Evolutionary conservation across 2,329 filamentous ascomycete species (phyloP).

Genomic region (Nothopassalora personata): DNA sequence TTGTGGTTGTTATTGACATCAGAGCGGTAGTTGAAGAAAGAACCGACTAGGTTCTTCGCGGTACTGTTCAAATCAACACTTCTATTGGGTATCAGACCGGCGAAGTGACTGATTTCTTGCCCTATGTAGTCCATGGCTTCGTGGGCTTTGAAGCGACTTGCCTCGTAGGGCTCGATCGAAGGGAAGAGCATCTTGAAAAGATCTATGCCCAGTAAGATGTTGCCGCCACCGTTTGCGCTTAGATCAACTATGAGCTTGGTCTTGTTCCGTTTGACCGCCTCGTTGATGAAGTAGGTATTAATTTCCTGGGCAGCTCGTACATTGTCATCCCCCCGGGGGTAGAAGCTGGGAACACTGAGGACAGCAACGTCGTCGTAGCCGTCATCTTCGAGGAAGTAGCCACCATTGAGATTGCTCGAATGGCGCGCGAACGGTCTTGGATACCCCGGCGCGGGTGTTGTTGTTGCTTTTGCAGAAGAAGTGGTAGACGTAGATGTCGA

Average conservation of each 20-base stretch:
- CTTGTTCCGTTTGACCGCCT: conserved; percentile 47
- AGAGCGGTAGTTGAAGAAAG: conserved; percentile 44
- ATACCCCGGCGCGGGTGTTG: conserved; percentile 38
- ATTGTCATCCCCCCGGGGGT: conserved; percentile 25
- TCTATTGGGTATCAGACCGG: conserved; percentile 29
- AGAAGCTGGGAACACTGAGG: conserved; percentile 41
- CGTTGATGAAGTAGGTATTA: conserved; percentile 38
- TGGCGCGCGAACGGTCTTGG: conserved; percentile 39
- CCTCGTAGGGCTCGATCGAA: conserved; percentile 44
- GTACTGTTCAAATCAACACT: conserved; percentile 36
- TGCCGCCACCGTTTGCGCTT: conserved; percentile 54
- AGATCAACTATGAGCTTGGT: conserved; percentile 58
- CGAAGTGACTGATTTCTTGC: conserved; percentile 36
- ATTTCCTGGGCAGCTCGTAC: conserved; percentile 38
- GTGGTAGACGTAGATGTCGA: conserved; percentile 12
- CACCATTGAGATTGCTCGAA: conserved; percentile 40
- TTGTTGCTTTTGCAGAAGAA: conserved; percentile 15
- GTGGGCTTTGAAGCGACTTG: conserved; percentile 48
- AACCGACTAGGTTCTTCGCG: conserved; percentile 35
- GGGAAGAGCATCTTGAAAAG: conserved; percentile 57
- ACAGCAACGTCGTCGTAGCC: conserved; percentile 45
- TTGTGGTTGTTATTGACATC: conserved; percentile 46
- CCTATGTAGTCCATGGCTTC: conserved; percentile 45
- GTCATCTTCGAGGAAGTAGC: conserved; percentile 43
- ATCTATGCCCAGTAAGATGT: conserved; percentile 55